Percentiles rank a stretch among this genome's conserved stretches.
Evolutionary conservation across 257 asterid genomes (phyloP).

Genomic region (Penstemon eatonii): DNA sequence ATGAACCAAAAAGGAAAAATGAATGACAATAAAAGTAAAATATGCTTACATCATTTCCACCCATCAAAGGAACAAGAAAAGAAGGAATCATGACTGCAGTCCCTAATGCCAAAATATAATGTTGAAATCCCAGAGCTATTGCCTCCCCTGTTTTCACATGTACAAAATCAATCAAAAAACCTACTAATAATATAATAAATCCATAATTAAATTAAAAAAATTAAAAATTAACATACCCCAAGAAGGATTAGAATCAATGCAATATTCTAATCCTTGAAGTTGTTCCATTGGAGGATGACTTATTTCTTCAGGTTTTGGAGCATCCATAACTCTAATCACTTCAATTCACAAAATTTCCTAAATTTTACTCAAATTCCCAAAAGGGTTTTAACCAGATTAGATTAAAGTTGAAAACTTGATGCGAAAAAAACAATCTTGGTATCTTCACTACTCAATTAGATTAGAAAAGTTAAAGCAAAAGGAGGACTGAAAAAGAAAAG

Average conservation of each 20-base stretch:
- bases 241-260: constrained; percentile 97
- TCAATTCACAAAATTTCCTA: constrained; percentile 14
- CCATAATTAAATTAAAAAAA: not conserved
- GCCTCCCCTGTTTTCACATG: constrained; percentile 69
- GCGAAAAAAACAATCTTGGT: constrained; percentile 24
- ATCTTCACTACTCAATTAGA: constrained; percentile 34
- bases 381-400: constrained; percentile 32
- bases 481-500: constrained; percentile 41
- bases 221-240: constrained; percentile 59
- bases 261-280: constrained; percentile 94
- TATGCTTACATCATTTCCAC: constrained; percentile 75
- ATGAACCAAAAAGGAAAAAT: too few species aligned
- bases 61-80: constrained; percentile 95
- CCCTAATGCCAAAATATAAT: constrained; percentile 83
- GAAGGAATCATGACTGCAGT: constrained; percentile 97
- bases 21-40: too few species aligned
- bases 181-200: not conserved
- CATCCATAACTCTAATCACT: constrained; percentile 56
- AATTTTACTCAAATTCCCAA: constrained; percentile 24
- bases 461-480: constrained; percentile 43
- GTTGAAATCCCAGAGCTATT: constrained; percentile 88
- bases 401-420: constrained; percentile 16
- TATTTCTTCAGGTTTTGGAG: constrained; percentile 87
- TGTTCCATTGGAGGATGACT: constrained; percentile 96
- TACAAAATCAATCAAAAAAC: constrained; percentile 24